phyloP scores from a whole-genome alignment of 1,284 basidiomycete genomes.

The Ustilago nuda region DNA sequence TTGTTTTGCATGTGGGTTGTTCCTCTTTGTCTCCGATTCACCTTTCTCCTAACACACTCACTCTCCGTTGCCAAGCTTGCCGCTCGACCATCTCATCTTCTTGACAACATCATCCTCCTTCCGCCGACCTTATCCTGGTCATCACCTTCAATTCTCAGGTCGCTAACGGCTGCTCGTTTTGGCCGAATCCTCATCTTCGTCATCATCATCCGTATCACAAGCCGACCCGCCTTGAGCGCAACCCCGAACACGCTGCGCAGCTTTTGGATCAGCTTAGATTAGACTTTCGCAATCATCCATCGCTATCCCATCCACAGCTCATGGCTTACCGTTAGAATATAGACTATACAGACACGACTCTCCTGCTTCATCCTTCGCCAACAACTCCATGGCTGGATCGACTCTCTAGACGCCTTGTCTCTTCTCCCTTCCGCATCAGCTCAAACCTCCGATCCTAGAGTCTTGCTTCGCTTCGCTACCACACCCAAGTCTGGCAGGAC shows the following conservation, averaged over 20 bases:
- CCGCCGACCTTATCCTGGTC: not conserved
- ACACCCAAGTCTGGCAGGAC: not conserved
- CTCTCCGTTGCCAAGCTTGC: constrained; percentile 7
- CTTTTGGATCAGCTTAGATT: not conserved
- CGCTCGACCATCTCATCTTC: constrained; percentile 2
- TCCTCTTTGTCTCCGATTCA: not conserved
- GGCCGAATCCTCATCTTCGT: not conserved
- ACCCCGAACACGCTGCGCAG: not conserved
- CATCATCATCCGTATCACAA: not conserved
- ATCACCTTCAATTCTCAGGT: not conserved
- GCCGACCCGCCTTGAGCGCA: not conserved
- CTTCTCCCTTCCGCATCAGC: constrained; percentile 2
- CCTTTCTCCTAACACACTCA: not conserved
- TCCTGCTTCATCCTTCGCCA: not conserved
- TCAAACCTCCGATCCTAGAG: not conserved
- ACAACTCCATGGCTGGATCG: constrained; percentile 20
- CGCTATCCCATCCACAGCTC: not conserved
- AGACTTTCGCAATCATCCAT: not conserved
- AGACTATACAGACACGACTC: constrained; percentile 1
- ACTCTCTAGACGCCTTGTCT: constrained; percentile 11
- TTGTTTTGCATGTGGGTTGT: constrained; percentile 8
- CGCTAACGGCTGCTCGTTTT: not conserved
- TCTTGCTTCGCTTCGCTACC: not conserved
- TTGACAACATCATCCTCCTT: constrained; percentile 1
- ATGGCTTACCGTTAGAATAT: not conserved